Evolutionary conservation across 768 basidiomycete genomes (phyloP), one percentile per base, ranked within the genome.

Genomic region (Panus rudis): DNA sequence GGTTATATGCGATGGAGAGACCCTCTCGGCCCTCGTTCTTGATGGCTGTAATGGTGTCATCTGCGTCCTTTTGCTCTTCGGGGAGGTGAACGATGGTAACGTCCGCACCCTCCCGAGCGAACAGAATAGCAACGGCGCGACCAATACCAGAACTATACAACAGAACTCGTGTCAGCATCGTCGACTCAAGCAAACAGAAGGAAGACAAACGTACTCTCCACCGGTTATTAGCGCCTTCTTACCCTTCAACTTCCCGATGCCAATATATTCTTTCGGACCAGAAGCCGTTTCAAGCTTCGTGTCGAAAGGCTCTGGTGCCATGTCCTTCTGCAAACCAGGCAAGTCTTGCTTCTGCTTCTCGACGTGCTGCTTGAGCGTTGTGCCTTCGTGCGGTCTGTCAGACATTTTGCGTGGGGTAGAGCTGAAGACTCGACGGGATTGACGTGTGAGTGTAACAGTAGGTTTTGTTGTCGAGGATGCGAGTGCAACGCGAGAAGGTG

Each of bases 11-110:
- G 56, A 61, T 63, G 49, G 61, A 58, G 43, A 66, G 58, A 28
- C 63, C 63, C 25, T 63, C 54, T 11, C 59, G 59, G 20, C 65
- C 63, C 49, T 70, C 54, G n/a, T 63, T 56, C 55, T 75, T 66
- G 54, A 78, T 66, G 25, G 64, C 56, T 19, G 59, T 63, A 53
- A 78, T 75, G 11, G 70, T 69, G 37, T 66, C 63, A 40, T 75
- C 63, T 1, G 75, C 75, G 49, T 81, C 79, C 34, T 69, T 62
- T 46, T 71, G 63, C 55, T 81, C 81, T 47, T 75, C 63, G 1
- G 74, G 70, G 1, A 81, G 68, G 57, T 78, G 71, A 6, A 73
- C 64, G 41, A 75, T 67, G 4, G 75, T 73, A 43, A 78, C 67
- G 37, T 72, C 74, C 4, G 69, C 60, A n/a, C 75, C 76, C 51